Evolutionary conservation across 139 green algal genomes (phyloP).

Genomic region (Dunaliella primolecta): DNA sequence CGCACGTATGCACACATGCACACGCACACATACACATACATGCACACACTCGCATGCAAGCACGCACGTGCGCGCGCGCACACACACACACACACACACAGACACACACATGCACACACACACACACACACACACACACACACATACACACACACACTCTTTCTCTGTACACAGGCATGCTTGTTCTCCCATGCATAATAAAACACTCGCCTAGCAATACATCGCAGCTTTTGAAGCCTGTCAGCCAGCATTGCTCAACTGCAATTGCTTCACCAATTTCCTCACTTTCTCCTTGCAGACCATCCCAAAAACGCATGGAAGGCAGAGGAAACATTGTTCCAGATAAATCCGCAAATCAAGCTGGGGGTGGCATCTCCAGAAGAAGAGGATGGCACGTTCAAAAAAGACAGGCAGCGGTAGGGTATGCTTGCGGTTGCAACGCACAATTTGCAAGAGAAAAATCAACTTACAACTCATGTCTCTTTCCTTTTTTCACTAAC

Average conservation of each 20-base stretch:
- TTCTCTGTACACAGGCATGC: too few species aligned
- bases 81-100: too few species aligned
- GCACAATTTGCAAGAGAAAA: background rate
- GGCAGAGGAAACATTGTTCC: background rate
- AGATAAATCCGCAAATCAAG: background rate
- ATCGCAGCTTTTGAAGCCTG: too few species aligned
- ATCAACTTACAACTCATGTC: background rate
- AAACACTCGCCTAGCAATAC: too few species aligned
- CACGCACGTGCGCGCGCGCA: background rate
- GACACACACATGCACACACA: background rate
- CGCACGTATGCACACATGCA: too few species aligned
- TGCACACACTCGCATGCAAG: background rate
- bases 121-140: too few species aligned
- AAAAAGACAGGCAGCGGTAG: background rate
- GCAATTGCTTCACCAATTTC: too few species aligned
- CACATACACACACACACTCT: too few species aligned
- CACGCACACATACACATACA: background rate
- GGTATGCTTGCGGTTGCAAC: background rate
- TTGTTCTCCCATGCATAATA: too few species aligned
- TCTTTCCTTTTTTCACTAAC: background rate
- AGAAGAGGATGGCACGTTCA: background rate
- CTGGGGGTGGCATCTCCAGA: background rate
- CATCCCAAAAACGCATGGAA: background rate
- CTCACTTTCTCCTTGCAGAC: background rate
- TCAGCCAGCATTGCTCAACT: too few species aligned